A percentile compares a stretch with the other conserved stretches of the same genome.
phyloP scores from a whole-genome alignment of 257 asterid species.

The Penstemon eatonii region DNA sequence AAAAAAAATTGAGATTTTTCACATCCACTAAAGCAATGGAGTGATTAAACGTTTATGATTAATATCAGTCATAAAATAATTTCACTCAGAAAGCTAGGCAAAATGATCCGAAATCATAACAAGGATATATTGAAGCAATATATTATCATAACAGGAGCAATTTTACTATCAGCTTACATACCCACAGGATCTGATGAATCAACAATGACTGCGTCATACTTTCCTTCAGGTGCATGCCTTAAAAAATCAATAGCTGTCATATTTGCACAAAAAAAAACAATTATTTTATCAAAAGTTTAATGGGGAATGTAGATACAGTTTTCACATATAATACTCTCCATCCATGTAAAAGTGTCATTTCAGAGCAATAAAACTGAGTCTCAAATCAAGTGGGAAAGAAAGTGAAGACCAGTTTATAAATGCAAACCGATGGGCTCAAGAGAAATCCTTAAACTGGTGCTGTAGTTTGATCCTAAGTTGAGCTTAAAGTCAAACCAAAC shows the following conservation, averaged over 20 bases:
- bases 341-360: neutral
- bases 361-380: neutral
- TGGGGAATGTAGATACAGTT: neutral
- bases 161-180: slow-evolving; percentile 36
- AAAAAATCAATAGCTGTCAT: slow-evolving; percentile 80
- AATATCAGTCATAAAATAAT: neutral
- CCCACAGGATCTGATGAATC: slow-evolving; percentile 99
- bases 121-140: neutral
- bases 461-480: neutral
- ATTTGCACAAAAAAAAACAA: slow-evolving; percentile 9
- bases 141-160: neutral
- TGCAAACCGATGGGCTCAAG: neutral
- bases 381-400: neutral
- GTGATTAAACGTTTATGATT: neutral
- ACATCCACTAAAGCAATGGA: neutral
- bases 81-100: neutral
- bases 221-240: slow-evolving; percentile 63
- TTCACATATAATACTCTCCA: neutral
- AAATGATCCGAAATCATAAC: neutral
- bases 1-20: too few relatives aligned
- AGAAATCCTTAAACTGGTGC: neutral
- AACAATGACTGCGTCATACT: slow-evolving; percentile 87
- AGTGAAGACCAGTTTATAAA: neutral
- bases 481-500: neutral
- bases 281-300: slow-evolving; percentile 2